These are phyloP conservation scores for Phytophthora sansomeana DNA, from an alignment of 352 stramenopile species.

Conservation along the genomic window DNA sequence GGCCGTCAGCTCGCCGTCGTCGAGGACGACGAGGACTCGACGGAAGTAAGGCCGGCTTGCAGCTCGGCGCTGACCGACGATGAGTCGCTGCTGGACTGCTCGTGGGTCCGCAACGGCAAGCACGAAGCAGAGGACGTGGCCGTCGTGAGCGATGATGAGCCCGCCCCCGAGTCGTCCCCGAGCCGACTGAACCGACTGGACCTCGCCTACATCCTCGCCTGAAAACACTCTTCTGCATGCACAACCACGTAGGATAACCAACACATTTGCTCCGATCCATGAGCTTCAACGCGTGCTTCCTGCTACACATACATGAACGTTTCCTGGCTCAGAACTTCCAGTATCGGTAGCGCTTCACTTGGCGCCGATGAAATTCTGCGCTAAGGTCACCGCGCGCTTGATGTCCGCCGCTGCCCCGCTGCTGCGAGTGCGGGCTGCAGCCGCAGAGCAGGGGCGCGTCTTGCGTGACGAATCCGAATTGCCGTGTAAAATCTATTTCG, in stretches of 20 bases:
- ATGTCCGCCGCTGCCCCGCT: slow-evolving; percentile 1
- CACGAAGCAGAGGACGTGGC: background rate
- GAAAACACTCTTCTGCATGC: too few relatives aligned
- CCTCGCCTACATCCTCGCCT: slow-evolving; percentile 17
- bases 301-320: too few relatives aligned
- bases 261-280: too few relatives aligned
- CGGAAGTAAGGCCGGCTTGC: background rate
- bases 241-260: too few relatives aligned
- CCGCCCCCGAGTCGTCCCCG: background rate
- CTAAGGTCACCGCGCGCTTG: background rate
- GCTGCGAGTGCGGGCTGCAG: background rate
- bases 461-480: background rate
- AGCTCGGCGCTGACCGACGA: slow-evolving; percentile 10
- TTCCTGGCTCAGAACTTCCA: too few relatives aligned
- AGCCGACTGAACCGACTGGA: slow-evolving; percentile 10
- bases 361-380: too few relatives aligned
- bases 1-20: slow-evolving; percentile 14
- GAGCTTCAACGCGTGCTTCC: background rate
- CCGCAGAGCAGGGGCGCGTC: background rate
- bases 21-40: slow-evolving; percentile 1
- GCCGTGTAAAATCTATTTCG: slow-evolving; percentile 23
- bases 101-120: background rate
- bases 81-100: background rate
- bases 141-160: slow-evolving; percentile 16
- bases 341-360: too few relatives aligned